Evolutionary conservation across 2,329 filamentous ascomycete genomes (phyloP).

Genomic region (Phaeophleospora eucalypticola): DNA sequence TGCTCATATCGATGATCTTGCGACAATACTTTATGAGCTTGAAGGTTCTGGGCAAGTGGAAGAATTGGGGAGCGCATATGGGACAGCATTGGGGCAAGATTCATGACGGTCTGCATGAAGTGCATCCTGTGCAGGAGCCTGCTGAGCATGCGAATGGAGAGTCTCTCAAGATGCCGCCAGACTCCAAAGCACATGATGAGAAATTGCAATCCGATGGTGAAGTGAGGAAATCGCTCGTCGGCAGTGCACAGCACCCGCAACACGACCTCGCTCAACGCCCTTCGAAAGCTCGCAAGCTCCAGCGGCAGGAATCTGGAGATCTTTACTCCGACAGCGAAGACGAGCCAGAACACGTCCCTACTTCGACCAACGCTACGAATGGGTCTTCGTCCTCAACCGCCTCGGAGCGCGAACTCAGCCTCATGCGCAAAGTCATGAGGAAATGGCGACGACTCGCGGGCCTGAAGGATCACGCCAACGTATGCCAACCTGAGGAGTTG

Average conservation of each 20-base stretch:
- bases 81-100: constrained; percentile 63
- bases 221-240: constrained; percentile 13
- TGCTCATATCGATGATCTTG: constrained; percentile 79
- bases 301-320: constrained; percentile 4
- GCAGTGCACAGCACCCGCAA: constrained; percentile 18
- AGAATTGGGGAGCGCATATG: constrained; percentile 61
- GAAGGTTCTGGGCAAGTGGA: constrained; percentile 77
- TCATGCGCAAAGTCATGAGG: constrained; percentile 64
- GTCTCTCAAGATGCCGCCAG: background rate
- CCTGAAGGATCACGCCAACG: constrained; percentile 48
- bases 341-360: constrained; percentile 36
- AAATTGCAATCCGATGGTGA: constrained; percentile 9
- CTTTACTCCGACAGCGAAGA: constrained; percentile 34
- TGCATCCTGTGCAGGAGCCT: constrained; percentile 39
- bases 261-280: constrained; percentile 12
- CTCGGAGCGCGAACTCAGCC: constrained; percentile 51
- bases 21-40: constrained; percentile 88
- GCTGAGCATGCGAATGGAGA: constrained; percentile 8
- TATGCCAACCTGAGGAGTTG: constrained; percentile 57
- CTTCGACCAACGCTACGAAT: constrained; percentile 44
- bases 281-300: constrained; percentile 9
- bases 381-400: background rate
- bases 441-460: constrained; percentile 71
- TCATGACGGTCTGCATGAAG: constrained; percentile 55
- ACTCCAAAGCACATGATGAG: constrained; percentile 2